Conservation (phyloP, 108 stramenopile genomes). For the Schizochytrium sp. region DNA sequence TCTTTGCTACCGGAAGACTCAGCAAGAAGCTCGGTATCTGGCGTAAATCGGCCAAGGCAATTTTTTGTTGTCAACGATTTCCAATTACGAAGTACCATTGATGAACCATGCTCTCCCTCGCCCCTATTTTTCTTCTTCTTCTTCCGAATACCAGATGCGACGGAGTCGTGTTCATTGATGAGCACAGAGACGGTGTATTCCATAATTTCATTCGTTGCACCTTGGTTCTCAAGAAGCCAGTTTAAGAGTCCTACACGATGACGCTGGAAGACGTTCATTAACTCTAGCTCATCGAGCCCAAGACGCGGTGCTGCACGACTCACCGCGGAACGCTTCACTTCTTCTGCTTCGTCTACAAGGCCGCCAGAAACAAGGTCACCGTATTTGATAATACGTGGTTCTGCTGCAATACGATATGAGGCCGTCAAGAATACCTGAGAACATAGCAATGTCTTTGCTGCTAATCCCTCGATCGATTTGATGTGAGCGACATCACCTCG, state of each 20-base stretch:
- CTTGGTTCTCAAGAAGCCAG: constrained; percentile 30
- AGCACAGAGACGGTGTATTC: constrained; percentile 39
- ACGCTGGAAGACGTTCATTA: constrained; percentile 41
- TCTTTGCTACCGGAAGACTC: neutral
- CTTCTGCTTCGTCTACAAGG: constrained; percentile 61
- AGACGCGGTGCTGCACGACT: constrained; percentile 18
- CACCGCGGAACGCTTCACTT: constrained; percentile 39
- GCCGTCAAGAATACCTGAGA: constrained; percentile 75
- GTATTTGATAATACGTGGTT: constrained; percentile 63
- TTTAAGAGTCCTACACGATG: constrained; percentile 13
- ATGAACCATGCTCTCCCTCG: neutral
- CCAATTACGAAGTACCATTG: constrained; percentile 26
- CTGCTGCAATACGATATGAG: constrained; percentile 69
- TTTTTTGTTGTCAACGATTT: constrained; percentile 31
- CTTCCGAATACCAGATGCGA: neutral
- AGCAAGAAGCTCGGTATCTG: constrained; percentile 15
- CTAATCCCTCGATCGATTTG: constrained; percentile 68
- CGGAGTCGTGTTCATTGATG: constrained; percentile 22
- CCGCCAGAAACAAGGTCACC: constrained; percentile 64
- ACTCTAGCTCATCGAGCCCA: constrained; percentile 33
- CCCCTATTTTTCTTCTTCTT: neutral
- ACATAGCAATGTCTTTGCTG: constrained; percentile 66
- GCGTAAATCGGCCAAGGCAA: constrained; percentile 37
- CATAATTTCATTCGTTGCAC: constrained; percentile 13
- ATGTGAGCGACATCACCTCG: constrained; percentile 69